Percentiles rank a stretch among this genome's conserved stretches.
phyloP scores from a whole-genome alignment of 192 early-diverging fungal species.

The Umbelopsis ramanniana region DNA sequence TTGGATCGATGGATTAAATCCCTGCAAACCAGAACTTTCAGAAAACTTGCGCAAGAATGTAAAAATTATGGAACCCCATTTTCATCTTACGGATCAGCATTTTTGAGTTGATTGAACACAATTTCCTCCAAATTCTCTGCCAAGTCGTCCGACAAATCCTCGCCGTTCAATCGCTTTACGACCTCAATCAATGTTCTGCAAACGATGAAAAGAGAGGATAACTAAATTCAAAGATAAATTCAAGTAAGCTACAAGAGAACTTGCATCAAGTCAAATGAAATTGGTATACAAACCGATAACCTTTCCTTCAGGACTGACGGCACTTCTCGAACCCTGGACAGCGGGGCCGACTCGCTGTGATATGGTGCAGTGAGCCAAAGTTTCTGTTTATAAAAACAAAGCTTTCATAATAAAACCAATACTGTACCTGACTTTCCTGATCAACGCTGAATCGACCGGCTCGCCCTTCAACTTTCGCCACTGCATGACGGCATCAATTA shows the following conservation, averaged over 20 bases:
- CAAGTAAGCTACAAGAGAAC: not conserved
- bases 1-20: slow-evolving; percentile 70
- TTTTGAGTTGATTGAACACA: slow-evolving; percentile 88
- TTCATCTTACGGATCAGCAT: slow-evolving; percentile 79
- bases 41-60: too few species aligned
- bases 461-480: slow-evolving; percentile 77
- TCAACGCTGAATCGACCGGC: slow-evolving; percentile 36
- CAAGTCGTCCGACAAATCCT: slow-evolving; percentile 77
- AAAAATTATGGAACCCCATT: too few species aligned
- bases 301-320: slow-evolving; percentile 64
- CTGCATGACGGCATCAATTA: slow-evolving; percentile 78
- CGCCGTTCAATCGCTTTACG: slow-evolving; percentile 71
- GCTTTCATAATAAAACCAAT: not conserved
- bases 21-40: slow-evolving; percentile 31
- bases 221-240: slow-evolving; percentile 34
- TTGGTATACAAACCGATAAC: slow-evolving; percentile 52
- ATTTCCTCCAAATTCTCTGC: slow-evolving; percentile 92
- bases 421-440: slow-evolving; percentile 39
- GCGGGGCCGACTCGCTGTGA: slow-evolving; percentile 32
- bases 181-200: slow-evolving; percentile 89
- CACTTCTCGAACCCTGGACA: slow-evolving; percentile 51
- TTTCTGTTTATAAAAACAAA: too few species aligned
- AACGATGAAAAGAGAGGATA: slow-evolving; percentile 83
- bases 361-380: too few species aligned
- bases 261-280: not conserved